Percentiles rank a stretch among this genome's conserved stretches.
phyloP scores from a whole-genome alignment of 164 flowering plant genomes.

The Pachysandra terminalis region DNA sequence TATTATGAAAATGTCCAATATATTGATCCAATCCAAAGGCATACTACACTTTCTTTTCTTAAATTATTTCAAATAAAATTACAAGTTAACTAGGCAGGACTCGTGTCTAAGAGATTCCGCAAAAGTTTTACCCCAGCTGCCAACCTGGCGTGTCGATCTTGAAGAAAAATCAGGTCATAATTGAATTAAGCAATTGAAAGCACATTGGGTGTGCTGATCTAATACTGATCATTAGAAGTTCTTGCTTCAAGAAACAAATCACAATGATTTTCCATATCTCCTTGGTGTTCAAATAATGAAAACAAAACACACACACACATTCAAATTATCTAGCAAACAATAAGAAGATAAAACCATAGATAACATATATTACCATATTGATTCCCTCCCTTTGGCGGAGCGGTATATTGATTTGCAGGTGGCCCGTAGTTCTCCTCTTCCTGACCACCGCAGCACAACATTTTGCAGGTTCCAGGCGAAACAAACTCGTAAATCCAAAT shows the following conservation, averaged over 20 bases:
- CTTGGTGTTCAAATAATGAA: no score
- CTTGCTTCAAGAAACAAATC: background rate
- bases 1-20: background rate
- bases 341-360: background rate
- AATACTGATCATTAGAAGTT: background rate
- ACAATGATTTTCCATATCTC: background rate
- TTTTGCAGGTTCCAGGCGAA: constrained; percentile 16
- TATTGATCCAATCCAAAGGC: background rate
- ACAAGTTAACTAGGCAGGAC: no score
- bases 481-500: background rate
- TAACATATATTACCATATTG: constrained; percentile 26
- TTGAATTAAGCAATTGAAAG: background rate
- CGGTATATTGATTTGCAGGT: constrained; percentile 48
- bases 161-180: no score
- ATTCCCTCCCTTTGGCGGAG: constrained; percentile 50
- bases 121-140: no score
- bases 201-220: background rate
- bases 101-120: no score
- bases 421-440: constrained; percentile 58
- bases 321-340: background rate
- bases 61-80: no score
- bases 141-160: no score
- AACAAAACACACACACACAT: no score
- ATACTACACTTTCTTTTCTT: no score
- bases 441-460: constrained; percentile 67